Conservation (phyloP, 176 grass and related monocot genomes). For the Guadua angustifolia region DNA sequence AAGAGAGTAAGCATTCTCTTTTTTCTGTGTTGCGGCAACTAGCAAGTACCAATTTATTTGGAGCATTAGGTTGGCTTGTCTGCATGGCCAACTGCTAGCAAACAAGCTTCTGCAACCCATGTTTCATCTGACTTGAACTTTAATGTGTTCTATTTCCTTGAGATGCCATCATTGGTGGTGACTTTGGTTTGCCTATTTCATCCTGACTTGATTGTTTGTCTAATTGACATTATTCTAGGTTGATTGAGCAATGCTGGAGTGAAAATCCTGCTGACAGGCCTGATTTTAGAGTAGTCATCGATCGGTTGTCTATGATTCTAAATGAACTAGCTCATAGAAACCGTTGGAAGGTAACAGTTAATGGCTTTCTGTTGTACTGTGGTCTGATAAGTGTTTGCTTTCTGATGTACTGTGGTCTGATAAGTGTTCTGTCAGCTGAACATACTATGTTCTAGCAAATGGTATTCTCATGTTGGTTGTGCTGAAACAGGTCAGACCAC, state of each 20-base stretch:
- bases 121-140: constrained; percentile 23
- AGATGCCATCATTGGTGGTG: neutral
- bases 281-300: constrained; percentile 75
- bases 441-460: constrained; percentile 12
- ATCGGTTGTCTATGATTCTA: constrained; percentile 62
- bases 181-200: constrained; percentile 30
- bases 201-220: neutral
- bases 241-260: constrained; percentile 95
- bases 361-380: neutral
- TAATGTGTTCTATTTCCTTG: neutral
- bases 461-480: constrained; percentile 36
- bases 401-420: neutral
- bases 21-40: neutral
- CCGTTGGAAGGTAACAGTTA: constrained; percentile 75
- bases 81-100: neutral
- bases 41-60: constrained; percentile 4
- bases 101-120: constrained; percentile 15
- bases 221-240: constrained; percentile 49
- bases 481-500: constrained; percentile 55
- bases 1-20: constrained; percentile 64
- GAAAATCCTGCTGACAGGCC: constrained; percentile 82
- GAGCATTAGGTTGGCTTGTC: constrained; percentile 25
- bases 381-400: constrained; percentile 5
- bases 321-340: constrained; percentile 56
- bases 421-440: constrained; percentile 2